Evolutionary conservation across 305 asterid species (phyloP), one percentile per base, ranked within the genome.

Genomic region (Ilex paraguariensis): DNA sequence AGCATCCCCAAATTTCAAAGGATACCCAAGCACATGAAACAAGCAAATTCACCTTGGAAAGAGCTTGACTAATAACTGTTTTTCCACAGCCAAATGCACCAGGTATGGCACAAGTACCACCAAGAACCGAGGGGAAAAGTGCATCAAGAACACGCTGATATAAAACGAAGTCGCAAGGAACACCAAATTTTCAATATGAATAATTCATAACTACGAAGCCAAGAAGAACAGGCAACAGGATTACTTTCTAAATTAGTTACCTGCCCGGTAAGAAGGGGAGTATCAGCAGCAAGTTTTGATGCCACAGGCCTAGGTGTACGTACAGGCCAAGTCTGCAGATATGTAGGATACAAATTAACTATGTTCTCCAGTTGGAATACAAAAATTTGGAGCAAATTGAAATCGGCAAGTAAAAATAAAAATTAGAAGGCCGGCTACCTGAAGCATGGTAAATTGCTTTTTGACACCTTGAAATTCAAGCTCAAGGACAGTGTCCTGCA

Each of bases 21-120:
- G 61, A 28, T 16, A 14, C 56, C 62, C 49, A 57, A 42, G 28
- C 49, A 66, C 62, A 73, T 68, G 69, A 77, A 62, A 52, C 56
- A 42, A 66, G 46, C 73, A 73, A 59, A 65, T 51, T 81, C 70
- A 78, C 99, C 96, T 93, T 93, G 49, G 99, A 93, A 63, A 93
- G 96, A 51, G 99, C 99, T 73, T 93, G 99, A 86, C 99, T 93
- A 74, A 93, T 90, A 70, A 93, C 97, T 60, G 99, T 93, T 78
- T 93, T 93, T 31, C 99, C 99, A 81, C 99, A 93, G 58, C 99
- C 97, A 84, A 93, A 93, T 32, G 99, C 99, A 76, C 99, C 99
- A 61, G 99, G 99, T 65, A 93, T 93, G 68, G 99, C 99, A 88
- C 99, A 93, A 65, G 99, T 93, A 71, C 99, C 99, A 70, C 99